Base-by-base conservation (phyloP, 2,329 filamentous ascomycete genomes). In the Penicillium sp. region DNA sequence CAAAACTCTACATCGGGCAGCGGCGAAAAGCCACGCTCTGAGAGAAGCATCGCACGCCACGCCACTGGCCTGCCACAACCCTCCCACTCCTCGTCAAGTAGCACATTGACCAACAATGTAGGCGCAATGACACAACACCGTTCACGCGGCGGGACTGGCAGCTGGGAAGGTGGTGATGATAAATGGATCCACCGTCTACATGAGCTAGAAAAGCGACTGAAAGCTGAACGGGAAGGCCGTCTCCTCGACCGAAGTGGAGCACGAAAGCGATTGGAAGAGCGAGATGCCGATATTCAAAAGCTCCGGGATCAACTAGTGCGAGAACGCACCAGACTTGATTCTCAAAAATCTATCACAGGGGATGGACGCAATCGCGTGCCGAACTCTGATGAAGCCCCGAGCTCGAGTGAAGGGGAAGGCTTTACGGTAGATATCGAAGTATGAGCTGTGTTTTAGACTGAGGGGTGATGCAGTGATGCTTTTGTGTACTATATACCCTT, bases 181-280 rank as follows among this genome's bases (percentile, higher is more conserved):
- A 84, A 88, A 60, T 96, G 91, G 90, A 85, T 95, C 58, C 84
- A 96, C 57, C 79, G 94, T 6, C 79, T 97, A 27, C 85, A 90
- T 51, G 92, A 97, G 68, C 78, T 97, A 61, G 94, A 99, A 77
- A 83, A 87, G 59, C 85, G 95, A 62, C 79, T 99, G 15, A 96
- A 96, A 71, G 86, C 89, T 39, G 94, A 99, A 75, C 79, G 94
- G 12, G 94, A 97, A 72, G 91, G 87, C 1, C 79, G 94, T 37
- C 78, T 95, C 46, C 78, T 96, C 51, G 94, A 99, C 73, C 84
- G 94, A 3, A 88, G 83, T 41, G 91, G 91, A 20, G 93, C 93
- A 23, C 79, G 90, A 48, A 88, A 91, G 75, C 79, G 93, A 46
- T 75, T 96, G 0, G 87, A 91, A 52, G 88, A 91, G 55, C 81